Base-by-base conservation (phyloP, 306 rosid genomes). In the Macrotyloma uniflorum region DNA sequence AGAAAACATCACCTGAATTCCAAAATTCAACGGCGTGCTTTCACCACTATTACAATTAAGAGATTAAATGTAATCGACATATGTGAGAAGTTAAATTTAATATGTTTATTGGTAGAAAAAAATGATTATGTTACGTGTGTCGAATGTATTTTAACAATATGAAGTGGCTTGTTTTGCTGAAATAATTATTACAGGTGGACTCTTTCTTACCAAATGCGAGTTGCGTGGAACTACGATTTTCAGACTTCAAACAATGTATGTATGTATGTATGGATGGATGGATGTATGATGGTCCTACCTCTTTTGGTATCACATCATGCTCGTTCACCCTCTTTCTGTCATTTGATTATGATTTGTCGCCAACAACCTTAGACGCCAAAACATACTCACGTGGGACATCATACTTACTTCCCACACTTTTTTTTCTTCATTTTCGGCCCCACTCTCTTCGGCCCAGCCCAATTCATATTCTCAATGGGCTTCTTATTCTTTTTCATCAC, bases 21-120 rank as follows among this genome's bases (percentile, higher is more conserved):
- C 47, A 75, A 50, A 32, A 42, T 73, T 80, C 83, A 72, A 80
- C 30, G 69, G 65, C 79, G 75, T 67, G 79, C n/a, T 46, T 28
- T 36, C 3, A 5, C 69, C 24, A 40, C 79, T 16, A 51, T 28
- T 20, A 43, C 45, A 43, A 43, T 59, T 61, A 6, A 19, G 63
- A 46, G 23, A n/a, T 45, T 1, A 61, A 40, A 38, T 23, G 57
- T 45, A 12, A 16, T 67, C 46, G 67, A 50, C 2, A 11, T n/a
- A 49, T 16, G 28, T n/a, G 22, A 71, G 66, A 49, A 13, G 6
- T 35, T 18, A 23, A 53, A 53, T 53, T 51, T 53, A 50, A n/a
- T n/a, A n/a, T n/a, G n/a, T n/a, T n/a, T n/a, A n/a, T n/a, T n/a
- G n/a, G n/a, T n/a, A n/a, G n/a, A n/a, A n/a, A n/a, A n/a, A n/a